These are phyloP conservation scores for Daedalea quercina DNA, from an alignment of 768 basidiomycete species.

Conservation along the genomic window DNA sequence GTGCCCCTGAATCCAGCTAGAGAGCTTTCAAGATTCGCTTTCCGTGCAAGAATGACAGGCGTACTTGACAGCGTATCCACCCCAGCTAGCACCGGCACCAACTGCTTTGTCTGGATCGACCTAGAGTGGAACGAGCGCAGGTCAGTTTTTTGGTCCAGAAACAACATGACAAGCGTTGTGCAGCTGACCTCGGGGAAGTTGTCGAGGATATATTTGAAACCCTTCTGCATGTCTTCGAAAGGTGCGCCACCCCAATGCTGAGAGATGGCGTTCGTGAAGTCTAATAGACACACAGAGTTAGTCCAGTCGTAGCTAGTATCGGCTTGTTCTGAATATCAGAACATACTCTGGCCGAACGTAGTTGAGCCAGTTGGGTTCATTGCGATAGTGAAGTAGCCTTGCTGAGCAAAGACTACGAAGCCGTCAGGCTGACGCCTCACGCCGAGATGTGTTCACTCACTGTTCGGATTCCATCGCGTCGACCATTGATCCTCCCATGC, in stretches of 20 bases:
- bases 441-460: slow-evolving; percentile 26
- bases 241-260: slow-evolving; percentile 86
- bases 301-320: slow-evolving; percentile 13
- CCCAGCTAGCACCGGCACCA: slow-evolving; percentile 32
- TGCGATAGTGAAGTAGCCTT: slow-evolving; percentile 82
- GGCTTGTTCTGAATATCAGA: too few relatives aligned
- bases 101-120: slow-evolving; percentile 65
- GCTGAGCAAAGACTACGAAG: slow-evolving; percentile 52
- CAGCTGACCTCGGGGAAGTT: slow-evolving; percentile 57
- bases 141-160: slow-evolving; percentile 1
- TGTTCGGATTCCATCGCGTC: slow-evolving; percentile 87
- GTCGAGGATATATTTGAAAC: slow-evolving; percentile 65
- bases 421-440: neutral
- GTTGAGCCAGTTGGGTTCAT: slow-evolving; percentile 96
- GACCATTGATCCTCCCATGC: slow-evolving; percentile 93
- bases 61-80: slow-evolving; percentile 83
- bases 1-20: slow-evolving; percentile 92
- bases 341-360: slow-evolving; percentile 74
- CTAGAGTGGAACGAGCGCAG: slow-evolving; percentile 26
- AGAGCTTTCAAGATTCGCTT: slow-evolving; percentile 1
- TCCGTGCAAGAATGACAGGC: slow-evolving; percentile 13
- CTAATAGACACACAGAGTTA: slow-evolving; percentile 30
- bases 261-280: slow-evolving; percentile 73
- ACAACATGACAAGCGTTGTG: neutral
- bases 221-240: slow-evolving; percentile 63